Evolutionary conservation across 2,329 filamentous ascomycete species (phyloP).

Genomic region (Pseudogymnoascus sp.): DNA sequence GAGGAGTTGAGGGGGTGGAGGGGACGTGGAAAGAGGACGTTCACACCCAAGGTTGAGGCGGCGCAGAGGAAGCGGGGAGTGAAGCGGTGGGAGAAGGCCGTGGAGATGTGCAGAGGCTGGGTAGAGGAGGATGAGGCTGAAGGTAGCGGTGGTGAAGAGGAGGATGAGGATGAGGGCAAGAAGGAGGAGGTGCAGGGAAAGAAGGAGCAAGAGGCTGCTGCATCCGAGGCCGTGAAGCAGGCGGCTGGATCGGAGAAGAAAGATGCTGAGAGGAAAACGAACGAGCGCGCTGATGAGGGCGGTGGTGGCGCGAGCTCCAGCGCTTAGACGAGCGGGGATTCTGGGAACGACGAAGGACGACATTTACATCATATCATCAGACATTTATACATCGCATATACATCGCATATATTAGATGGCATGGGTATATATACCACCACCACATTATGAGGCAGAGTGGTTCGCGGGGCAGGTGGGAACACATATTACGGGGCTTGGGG

Average conservation of each 20-base stretch:
- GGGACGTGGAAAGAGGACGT: conserved; percentile 57
- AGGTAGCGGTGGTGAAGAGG: neutral
- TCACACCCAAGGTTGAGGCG: conserved; percentile 56
- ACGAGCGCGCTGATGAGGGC: neutral
- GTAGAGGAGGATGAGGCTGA: conserved; percentile 15
- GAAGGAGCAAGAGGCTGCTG: neutral
- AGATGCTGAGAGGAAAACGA: neutral
- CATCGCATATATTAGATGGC: neutral
- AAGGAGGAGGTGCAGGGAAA: neutral
- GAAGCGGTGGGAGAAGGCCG: conserved; percentile 65
- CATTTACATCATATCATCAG: neutral
- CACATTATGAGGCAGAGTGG: neutral
- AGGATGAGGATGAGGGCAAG: neutral
- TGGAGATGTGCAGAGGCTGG: conserved; percentile 74
- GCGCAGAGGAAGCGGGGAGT: conserved; percentile 56
- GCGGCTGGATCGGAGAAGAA: neutral
- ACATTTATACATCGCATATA: neutral
- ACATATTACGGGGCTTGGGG: neutral
- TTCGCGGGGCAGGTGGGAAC: neutral
- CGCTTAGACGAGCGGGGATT: neutral
- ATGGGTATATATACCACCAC: neutral
- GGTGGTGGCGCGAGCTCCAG: neutral
- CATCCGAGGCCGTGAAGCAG: neutral
- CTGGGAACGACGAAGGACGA: neutral
- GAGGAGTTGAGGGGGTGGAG: conserved; percentile 66